Percentiles rank a stretch among this genome's conserved stretches.
Evolutionary conservation across 192 early-diverging fungal species (phyloP).

Genomic region (Coemansia javaensis): DNA sequence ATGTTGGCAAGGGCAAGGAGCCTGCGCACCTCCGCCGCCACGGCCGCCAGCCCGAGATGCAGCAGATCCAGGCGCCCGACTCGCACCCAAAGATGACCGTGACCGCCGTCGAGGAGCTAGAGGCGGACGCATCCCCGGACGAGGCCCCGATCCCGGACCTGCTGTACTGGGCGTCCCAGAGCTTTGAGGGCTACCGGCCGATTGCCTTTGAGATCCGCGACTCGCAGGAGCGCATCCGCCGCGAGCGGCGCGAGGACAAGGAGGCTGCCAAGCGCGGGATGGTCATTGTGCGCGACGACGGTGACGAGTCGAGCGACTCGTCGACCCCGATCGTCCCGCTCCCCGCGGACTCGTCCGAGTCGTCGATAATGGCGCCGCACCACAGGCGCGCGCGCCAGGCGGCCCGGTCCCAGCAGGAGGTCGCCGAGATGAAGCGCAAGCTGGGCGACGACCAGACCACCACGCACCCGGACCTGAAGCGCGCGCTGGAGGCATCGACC

Average conservation of each 20-base stretch:
- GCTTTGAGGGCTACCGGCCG: conserved; percentile 43
- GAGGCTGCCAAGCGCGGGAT: conserved; percentile 27
- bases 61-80: conserved; percentile 21
- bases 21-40: too few relatives aligned
- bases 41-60: conserved; percentile 25
- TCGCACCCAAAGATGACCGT: conserved; percentile 7
- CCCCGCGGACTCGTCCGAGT: too few relatives aligned
- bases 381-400: too few relatives aligned
- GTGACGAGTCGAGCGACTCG: too few relatives aligned
- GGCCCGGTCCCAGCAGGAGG: too few relatives aligned
- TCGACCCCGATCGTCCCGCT: too few relatives aligned
- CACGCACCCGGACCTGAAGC: conserved; percentile 35
- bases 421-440: too few relatives aligned
- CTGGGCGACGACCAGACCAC: conserved; percentile 8
- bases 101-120: conserved; percentile 31
- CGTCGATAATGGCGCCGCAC: too few relatives aligned
- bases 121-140: conserved; percentile 33
- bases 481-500: conserved; percentile 22
- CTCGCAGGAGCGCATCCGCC: too few relatives aligned
- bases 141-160: conserved; percentile 37
- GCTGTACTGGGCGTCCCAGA: conserved; percentile 34
- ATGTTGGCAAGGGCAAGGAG: conserved; percentile 18
- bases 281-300: conserved; percentile 8
- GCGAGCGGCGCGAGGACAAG: conserved; percentile 33
- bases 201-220: conserved; percentile 28